Conservation (phyloP, 2,329 filamentous ascomycete genomes). For the Stagonosporopsis cucurbitacearum region DNA sequence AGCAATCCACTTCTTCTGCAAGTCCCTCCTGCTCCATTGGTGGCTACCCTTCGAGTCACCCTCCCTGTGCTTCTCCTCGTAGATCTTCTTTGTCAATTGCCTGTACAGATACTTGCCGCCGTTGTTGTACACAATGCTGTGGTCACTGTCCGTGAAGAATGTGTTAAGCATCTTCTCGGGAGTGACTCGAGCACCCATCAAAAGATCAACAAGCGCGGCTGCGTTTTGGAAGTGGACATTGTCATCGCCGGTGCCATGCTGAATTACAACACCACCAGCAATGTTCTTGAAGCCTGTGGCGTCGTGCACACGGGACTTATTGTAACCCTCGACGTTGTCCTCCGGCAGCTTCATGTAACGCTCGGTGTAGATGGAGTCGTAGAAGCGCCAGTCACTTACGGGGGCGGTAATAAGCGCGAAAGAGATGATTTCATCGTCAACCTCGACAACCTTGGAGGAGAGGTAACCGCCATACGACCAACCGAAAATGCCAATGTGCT, state of each 20-base stretch:
- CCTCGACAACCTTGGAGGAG: constrained; percentile 69
- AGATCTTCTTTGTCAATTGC: constrained; percentile 66
- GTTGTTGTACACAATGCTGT: constrained; percentile 65
- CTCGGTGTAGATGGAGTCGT: constrained; percentile 75
- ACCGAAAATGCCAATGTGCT: constrained; percentile 70
- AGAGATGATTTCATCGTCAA: constrained; percentile 65
- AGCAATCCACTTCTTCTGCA: constrained; percentile 25
- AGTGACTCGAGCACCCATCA: constrained; percentile 65
- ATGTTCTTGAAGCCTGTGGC: constrained; percentile 67
- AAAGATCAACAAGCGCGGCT: constrained; percentile 66
- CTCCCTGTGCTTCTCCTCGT: constrained; percentile 64
- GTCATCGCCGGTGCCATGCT: constrained; percentile 73
- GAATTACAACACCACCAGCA: constrained; percentile 65
- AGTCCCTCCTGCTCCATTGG: constrained; percentile 55
- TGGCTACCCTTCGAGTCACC: constrained; percentile 48
- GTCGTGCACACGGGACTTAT: constrained; percentile 64
- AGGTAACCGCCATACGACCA: constrained; percentile 74
- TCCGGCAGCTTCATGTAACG: constrained; percentile 72
- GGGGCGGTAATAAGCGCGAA: constrained; percentile 70
- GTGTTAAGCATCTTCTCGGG: constrained; percentile 68
- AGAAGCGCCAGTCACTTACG: constrained; percentile 73
- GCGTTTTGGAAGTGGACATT: constrained; percentile 75
- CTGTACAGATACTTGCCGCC: constrained; percentile 65
- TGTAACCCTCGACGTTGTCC: constrained; percentile 66
- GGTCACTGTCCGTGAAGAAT: constrained; percentile 70